phyloP scores from a whole-genome alignment of 352 stramenopile genomes.

The Globisporangium recalcitrans region DNA sequence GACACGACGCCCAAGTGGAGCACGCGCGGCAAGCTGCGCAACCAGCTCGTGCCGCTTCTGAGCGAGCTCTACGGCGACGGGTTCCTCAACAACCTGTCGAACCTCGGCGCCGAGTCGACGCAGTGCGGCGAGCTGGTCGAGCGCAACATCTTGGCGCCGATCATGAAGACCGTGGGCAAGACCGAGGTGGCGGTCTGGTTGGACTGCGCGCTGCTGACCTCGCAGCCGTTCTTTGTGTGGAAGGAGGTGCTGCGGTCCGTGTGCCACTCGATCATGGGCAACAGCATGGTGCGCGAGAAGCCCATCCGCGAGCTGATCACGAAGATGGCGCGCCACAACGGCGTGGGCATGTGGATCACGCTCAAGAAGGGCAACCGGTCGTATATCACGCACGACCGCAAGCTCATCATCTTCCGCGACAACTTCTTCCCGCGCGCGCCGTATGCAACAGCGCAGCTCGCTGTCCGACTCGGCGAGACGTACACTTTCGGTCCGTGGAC shows the following conservation, averaged over 20 bases:
- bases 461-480: constrained; percentile 27
- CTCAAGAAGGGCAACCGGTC: constrained; percentile 83
- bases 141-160: constrained; percentile 44
- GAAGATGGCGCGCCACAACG: constrained; percentile 53
- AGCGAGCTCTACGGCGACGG: constrained; percentile 94
- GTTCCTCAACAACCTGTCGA: constrained; percentile 79
- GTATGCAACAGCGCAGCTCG: constrained; percentile 18
- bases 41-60: constrained; percentile 91
- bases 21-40: constrained; percentile 94
- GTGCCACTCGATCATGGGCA: constrained; percentile 76
- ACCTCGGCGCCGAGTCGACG: constrained; percentile 70
- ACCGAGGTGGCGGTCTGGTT: constrained; percentile 72
- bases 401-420: constrained; percentile 79
- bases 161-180: constrained; percentile 49
- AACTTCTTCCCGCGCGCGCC: constrained; percentile 47
- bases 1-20: constrained; percentile 96
- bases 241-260: constrained; percentile 82
- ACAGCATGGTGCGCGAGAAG: constrained; percentile 83
- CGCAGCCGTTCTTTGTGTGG: constrained; percentile 83
- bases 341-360: constrained; percentile 67
- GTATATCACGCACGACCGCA: constrained; percentile 55
- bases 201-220: constrained; percentile 41
- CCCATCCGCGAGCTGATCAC: constrained; percentile 67
- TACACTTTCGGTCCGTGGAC: constrained; percentile 60
- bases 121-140: constrained; percentile 74